Conservation (phyloP, 352 stramenopile species). For the Phytopythium boreale region DNA sequence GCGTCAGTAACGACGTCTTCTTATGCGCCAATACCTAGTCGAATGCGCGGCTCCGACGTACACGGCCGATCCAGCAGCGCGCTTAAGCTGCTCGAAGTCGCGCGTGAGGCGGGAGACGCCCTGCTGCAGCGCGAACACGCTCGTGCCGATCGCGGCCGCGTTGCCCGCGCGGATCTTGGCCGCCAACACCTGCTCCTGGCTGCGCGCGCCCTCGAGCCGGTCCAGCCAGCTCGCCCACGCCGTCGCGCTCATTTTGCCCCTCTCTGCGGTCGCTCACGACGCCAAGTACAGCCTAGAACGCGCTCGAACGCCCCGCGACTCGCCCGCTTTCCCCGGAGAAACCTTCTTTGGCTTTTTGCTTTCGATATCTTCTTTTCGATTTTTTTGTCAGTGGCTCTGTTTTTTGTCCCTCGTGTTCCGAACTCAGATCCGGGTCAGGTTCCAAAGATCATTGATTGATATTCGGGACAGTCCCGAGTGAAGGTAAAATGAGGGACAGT, state of each 20-base stretch:
- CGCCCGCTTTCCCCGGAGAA: background rate
- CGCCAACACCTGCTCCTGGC: slow-evolving; percentile 59
- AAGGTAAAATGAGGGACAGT: background rate
- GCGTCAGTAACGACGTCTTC: background rate
- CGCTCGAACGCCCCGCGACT: background rate
- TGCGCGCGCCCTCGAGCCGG: slow-evolving; percentile 69
- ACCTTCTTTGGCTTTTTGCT: slow-evolving; percentile 1
- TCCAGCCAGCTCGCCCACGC: slow-evolving; percentile 82
- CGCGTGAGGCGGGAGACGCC: slow-evolving; percentile 73
- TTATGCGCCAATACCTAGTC: background rate
- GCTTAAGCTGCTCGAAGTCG: slow-evolving; percentile 80
- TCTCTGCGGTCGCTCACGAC: background rate
- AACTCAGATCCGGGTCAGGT: background rate
- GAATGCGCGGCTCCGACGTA: slow-evolving; percentile 21
- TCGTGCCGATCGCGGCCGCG: slow-evolving; percentile 57
- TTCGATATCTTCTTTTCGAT: slow-evolving; percentile 13
- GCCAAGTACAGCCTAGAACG: background rate
- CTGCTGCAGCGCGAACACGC: slow-evolving; percentile 84
- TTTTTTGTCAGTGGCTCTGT: background rate
- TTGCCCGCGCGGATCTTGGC: slow-evolving; percentile 71
- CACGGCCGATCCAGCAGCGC: slow-evolving; percentile 40
- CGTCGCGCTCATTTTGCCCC: slow-evolving; percentile 48
- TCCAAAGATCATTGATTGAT: background rate
- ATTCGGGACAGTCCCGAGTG: background rate
- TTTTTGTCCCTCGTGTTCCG: slow-evolving; percentile 2